Conservation (phyloP, 2,329 filamentous ascomycete genomes). For the Fusarium sp. region DNA sequence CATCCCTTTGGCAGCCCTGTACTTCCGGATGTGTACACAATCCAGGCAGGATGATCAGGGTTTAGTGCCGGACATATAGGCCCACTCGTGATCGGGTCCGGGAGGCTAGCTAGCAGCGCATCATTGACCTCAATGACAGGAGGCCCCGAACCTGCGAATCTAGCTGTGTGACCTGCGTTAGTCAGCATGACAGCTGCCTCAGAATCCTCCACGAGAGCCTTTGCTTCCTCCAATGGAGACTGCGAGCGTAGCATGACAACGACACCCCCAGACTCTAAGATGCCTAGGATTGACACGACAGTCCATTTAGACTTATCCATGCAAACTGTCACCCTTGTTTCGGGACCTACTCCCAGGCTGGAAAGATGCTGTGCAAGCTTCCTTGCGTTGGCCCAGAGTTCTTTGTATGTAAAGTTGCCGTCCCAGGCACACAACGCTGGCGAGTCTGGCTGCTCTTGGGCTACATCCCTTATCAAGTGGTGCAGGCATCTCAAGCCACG, state of each 20-base stretch:
- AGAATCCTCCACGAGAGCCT: neutral
- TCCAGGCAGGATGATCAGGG: neutral
- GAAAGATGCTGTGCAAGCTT: conserved; percentile 5
- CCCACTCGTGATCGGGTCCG: neutral
- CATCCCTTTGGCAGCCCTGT: conserved; percentile 7
- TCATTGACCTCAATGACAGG: neutral
- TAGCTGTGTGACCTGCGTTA: neutral
- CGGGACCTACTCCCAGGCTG: neutral
- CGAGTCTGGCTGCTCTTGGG: neutral
- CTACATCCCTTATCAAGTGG: neutral
- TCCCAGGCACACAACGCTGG: neutral
- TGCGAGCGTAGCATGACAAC: neutral
- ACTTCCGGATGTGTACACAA: conserved; percentile 6
- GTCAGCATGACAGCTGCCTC: neutral
- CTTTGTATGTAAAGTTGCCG: neutral
- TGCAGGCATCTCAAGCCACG: neutral
- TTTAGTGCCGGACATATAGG: neutral
- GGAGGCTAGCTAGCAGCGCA: neutral
- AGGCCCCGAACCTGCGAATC: neutral
- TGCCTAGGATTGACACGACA: neutral
- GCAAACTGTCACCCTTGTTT: neutral
- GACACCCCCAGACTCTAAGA: neutral
- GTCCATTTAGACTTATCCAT: conserved; percentile 1
- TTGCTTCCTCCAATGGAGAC: neutral
- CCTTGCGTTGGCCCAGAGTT: neutral